These are phyloP conservation scores for Chlorella variabilis DNA, from an alignment of 163 green algal species.

Conservation along the genomic window DNA sequence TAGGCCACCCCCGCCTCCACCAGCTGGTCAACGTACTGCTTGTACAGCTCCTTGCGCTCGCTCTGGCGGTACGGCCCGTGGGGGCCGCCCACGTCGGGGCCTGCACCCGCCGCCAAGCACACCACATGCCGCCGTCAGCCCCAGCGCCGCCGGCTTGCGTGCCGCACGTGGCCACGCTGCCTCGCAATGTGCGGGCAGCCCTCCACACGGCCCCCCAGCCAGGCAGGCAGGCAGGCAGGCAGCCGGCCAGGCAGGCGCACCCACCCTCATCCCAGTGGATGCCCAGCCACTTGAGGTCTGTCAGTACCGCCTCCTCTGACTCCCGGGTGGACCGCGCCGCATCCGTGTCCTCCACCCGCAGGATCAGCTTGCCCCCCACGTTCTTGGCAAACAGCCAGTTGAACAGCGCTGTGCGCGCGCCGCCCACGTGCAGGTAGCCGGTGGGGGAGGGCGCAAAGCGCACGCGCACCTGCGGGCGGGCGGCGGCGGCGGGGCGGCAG, in stretches of 20 bases:
- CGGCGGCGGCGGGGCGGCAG: neutral
- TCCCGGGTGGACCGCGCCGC: slow-evolving; percentile 90
- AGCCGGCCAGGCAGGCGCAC: too few relatives aligned
- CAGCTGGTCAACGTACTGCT: slow-evolving; percentile 85
- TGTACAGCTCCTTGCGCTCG: slow-evolving; percentile 95
- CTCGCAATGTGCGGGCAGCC: too few relatives aligned
- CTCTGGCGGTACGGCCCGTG: slow-evolving; percentile 95
- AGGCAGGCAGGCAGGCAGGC: too few relatives aligned
- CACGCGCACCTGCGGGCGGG: slow-evolving; percentile 64
- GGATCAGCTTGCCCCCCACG: slow-evolving; percentile 90
- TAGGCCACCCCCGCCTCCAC: slow-evolving; percentile 86
- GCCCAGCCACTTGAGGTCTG: slow-evolving; percentile 96
- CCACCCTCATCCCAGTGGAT: slow-evolving; percentile 96
- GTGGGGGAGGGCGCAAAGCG: slow-evolving; percentile 98
- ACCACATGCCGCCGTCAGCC: neutral
- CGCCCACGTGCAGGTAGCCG: slow-evolving; percentile 97
- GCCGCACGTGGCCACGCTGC: too few relatives aligned
- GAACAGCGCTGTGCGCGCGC: slow-evolving; percentile 97
- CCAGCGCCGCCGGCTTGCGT: too few relatives aligned
- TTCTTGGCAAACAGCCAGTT: slow-evolving; percentile 98
- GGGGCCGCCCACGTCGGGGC: slow-evolving; percentile 86
- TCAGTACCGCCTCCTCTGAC: slow-evolving; percentile 90
- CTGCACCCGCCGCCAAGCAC: slow-evolving; percentile 49
- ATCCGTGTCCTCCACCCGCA: slow-evolving; percentile 98
- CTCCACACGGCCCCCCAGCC: too few relatives aligned